Base-by-base conservation (phyloP, 108 stramenopile species). In the Pseudonitzschia pungens region DNA sequence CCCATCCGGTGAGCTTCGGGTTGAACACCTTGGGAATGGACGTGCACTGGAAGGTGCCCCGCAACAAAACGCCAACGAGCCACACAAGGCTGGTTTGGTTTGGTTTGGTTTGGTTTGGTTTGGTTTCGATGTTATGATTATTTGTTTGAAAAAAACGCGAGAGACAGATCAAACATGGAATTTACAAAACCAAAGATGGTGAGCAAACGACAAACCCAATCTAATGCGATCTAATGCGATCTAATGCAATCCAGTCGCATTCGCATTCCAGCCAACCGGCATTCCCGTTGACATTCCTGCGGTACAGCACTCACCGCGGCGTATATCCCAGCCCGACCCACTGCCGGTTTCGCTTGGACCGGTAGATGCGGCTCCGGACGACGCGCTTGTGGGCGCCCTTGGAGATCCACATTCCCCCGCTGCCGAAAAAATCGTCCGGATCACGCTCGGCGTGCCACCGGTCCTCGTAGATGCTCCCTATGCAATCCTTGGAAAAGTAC, bases 241-340 rank as follows among this genome's bases (percentile, higher is more conserved):
- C 4, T 5, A 36, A 36, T 36, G 6, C 2, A 36, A 36, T n/a
- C n/a, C n/a, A 36, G 36, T 36, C 6, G 36, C 36, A 36, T 36
- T 36, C 36, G 36, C 36, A 6, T 36, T 36, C 6, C 36, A 6
- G 2, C 36, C 36, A 36, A 6, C 36, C 2, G 36, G n/a, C n/a
- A n/a, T n/a, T n/a, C n/a, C n/a, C n/a, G n/a, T n/a, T n/a, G n/a
- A n/a, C 4, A 2, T 5, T 36, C 4, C 36, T 36, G 6, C 36
- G 36, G 36, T 36, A 36, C 36, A 6, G 36, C 36, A 55, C 54
- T 55, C 54, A 55, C 36, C 66, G 66, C 44, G 66, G 66, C n/a
- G 66, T 67, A 16, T 67, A 67, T 67, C 66, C 66, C 11, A 50
- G 28, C 21, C 66, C 66, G 6, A 67, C 66, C 66, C 43, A 67